Evolutionary conservation across 257 asterid species (phyloP), one percentile per base, ranked within the genome.

Genomic region (Lycium ferocissimum): DNA sequence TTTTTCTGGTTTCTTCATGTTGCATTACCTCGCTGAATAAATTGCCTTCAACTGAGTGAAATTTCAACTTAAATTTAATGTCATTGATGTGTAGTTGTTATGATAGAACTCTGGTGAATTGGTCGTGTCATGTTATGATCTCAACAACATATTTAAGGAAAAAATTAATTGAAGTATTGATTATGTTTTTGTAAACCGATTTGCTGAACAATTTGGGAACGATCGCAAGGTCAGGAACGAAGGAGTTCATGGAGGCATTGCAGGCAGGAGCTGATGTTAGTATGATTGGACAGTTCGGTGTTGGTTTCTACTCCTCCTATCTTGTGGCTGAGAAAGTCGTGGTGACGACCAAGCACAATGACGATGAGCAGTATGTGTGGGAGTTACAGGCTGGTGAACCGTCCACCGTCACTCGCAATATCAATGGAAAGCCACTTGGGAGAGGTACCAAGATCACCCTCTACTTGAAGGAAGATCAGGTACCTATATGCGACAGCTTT

Each of bases 221-320:
- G 9, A 81, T 84, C 33, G 83, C 86, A 13, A 84, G 86, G 62
- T 84, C 87, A 7, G 87, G 87, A 1, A 84, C 87, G 1, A 84
- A 84, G 84, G 87, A 84, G 26, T 84, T 84, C 26, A 84, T 84
- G 87, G 87, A 84, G 47, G 87, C 84, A 0, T n/a, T 84, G 11
- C 67, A 67, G 7, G 87, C 87, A 2, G 87, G 87, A 65, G 87
- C 87, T 62, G 87, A 84, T 79, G 87, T 84, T 40, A 84, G 87
- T 43, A 83, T 83, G 85, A 83, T 83, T 18, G 85, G 85, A 8
- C 85, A 83, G 49, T 67, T 71, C 14, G 62, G 72, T 71, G 80
- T 71, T 47, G 80, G 80, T 37, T 71, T 71, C 56, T 71, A 71
- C 22, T 71, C 80, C 15, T 43, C 80, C 20, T 71, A 71, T 71